Base-by-base conservation (phyloP, 2,329 filamentous ascomycete species). In the Fusarium odoratissimum region DNA sequence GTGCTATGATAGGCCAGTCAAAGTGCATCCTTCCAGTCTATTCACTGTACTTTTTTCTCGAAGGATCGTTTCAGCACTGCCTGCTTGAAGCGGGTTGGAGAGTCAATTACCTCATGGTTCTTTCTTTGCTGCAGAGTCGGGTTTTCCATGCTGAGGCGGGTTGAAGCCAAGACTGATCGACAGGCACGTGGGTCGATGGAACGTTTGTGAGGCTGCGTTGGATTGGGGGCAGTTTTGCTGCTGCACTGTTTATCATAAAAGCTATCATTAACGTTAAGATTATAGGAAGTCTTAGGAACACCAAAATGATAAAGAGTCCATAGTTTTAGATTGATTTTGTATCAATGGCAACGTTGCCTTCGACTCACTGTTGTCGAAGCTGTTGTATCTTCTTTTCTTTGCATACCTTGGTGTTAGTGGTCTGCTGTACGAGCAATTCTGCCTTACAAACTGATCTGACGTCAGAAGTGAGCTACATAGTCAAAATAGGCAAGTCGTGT, bases 151-250 rank as follows among this genome's bases (percentile, higher is more conserved):
- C 21, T 40, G 21, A 49, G 46, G 40, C 19, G n/a, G 60, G 44
- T 25, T 51, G 23, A 56, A 44, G 64, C 54, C 57, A 59, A 64
- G 71, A 46, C 11, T 44, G 71, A 71, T 73, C 71, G 25, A 25
- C 12, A 46, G 16, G 56, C 69, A 71, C 68, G 68, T 72, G 63
- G 57, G 68, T 58, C 51, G 31, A 42, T 12, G 12, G 16, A 25
- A 14, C 48, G 37, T 33, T 25, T 41, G 16, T 46, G 48, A 38
- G 60, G 54, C 37, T 55, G 19, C 5, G 19, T 44, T 5, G 37
- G n/a, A 9, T 6, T 17, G 1, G 31, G 6, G 19, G 23, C 28
- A 40, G 13, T 19, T 25, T 23, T 23, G 5, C 25, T 16, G 10
- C 10, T 5, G 35, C 21, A 17, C 46, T 23, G 17, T 12, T 9